A percentile compares a stretch with the other conserved stretches of the same genome.
These are phyloP conservation scores for Phytophthora europaea DNA, from an alignment of 352 stramenopile species.

Conservation along the genomic window DNA sequence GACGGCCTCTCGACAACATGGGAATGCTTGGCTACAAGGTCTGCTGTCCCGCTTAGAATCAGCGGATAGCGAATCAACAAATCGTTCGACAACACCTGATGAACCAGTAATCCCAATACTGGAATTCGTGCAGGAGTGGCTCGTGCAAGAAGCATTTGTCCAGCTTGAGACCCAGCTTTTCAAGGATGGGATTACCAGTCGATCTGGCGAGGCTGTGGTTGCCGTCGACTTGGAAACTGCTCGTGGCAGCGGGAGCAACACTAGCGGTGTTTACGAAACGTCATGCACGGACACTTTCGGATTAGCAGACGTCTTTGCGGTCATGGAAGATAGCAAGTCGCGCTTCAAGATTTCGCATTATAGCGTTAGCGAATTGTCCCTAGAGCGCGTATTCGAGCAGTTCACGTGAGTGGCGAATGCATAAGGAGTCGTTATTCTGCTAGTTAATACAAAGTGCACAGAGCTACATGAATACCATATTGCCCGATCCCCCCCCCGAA, in stretches of 20 bases:
- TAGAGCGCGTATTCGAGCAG: slow-evolving; percentile 95
- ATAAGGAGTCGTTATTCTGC: background rate
- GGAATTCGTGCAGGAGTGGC: slow-evolving; percentile 84
- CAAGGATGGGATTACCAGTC: slow-evolving; percentile 47
- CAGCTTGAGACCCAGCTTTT: slow-evolving; percentile 68
- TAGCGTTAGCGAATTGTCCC: slow-evolving; percentile 91
- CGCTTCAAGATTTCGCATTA: slow-evolving; percentile 89
- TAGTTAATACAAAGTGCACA: background rate
- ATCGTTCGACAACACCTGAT: background rate
- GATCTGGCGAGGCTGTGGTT: slow-evolving; percentile 58
- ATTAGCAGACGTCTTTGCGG: slow-evolving; percentile 81
- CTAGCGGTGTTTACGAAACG: slow-evolving; percentile 74
- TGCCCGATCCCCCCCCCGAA: too few species aligned
- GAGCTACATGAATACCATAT: too few species aligned
- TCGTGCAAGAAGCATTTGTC: slow-evolving; percentile 75
- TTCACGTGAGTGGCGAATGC: slow-evolving; percentile 67
- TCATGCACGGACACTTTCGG: slow-evolving; percentile 69
- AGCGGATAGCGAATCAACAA: slow-evolving; percentile 27
- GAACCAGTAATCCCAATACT: slow-evolving; percentile 45
- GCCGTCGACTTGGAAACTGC: slow-evolving; percentile 58
- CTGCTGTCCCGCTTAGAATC: slow-evolving; percentile 53
- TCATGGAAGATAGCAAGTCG: slow-evolving; percentile 83
- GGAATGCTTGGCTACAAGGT: slow-evolving; percentile 55
- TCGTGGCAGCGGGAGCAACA: slow-evolving; percentile 62
- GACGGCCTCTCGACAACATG: slow-evolving; percentile 26